Conservation (phyloP, 495 filamentous ascomycete species). For the Elasticomyces elasticus region DNA sequence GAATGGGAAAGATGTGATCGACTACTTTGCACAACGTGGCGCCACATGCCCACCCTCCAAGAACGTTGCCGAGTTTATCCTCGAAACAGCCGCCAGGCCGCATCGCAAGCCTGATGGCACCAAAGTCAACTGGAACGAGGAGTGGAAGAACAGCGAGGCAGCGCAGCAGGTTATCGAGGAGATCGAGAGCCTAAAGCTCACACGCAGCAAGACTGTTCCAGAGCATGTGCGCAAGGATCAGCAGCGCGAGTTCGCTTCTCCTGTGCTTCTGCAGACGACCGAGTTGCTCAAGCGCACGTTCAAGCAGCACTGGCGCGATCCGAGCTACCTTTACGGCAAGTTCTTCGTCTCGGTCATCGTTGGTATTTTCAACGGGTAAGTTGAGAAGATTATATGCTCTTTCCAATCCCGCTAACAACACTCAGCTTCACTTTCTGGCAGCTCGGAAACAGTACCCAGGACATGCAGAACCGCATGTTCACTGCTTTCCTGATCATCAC, state of each 20-base stretch:
- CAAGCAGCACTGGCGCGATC: slow-evolving; percentile 59
- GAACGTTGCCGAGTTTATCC: slow-evolving; percentile 79
- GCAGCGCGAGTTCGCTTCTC: slow-evolving; percentile 54
- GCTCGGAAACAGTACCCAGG: slow-evolving; percentile 53
- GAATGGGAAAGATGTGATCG: slow-evolving; percentile 49
- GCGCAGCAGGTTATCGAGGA: slow-evolving; percentile 44
- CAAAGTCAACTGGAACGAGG: slow-evolving; percentile 56
- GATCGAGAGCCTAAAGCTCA: slow-evolving; percentile 49
- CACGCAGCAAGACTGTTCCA: slow-evolving; percentile 41
- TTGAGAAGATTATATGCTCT: too few species aligned
- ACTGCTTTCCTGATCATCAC: slow-evolving; percentile 63
- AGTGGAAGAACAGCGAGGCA: slow-evolving; percentile 56
- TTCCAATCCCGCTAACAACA: too few species aligned
- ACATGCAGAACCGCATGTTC: slow-evolving; percentile 78
- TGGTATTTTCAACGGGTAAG: slow-evolving; percentile 44
- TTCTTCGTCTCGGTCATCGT: slow-evolving; percentile 60
- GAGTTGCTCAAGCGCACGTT: slow-evolving; percentile 58
- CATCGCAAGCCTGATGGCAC: slow-evolving; percentile 42
- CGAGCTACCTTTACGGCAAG: slow-evolving; percentile 66
- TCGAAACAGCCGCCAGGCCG: slow-evolving; percentile 65
- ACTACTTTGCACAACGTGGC: slow-evolving; percentile 57
- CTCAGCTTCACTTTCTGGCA: slow-evolving; percentile 60
- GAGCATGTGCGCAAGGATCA: slow-evolving; percentile 30
- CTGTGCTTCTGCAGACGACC: slow-evolving; percentile 47
- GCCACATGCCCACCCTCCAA: slow-evolving; percentile 50